Conservation (phyloP, 768 basidiomycete species). For the Leccinum obscurum region DNA sequence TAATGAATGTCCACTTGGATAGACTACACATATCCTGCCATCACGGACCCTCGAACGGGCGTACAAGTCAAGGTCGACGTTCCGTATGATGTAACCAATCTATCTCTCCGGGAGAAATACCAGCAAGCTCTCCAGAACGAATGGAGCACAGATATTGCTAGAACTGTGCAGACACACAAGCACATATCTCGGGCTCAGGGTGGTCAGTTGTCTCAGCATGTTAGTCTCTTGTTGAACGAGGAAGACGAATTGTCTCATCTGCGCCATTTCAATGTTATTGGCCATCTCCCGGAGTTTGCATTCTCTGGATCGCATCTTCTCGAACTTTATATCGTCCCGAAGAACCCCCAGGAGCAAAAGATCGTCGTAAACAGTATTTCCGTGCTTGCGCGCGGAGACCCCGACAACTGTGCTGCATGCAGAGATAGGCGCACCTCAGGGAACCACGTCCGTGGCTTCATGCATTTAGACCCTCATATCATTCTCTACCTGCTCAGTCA, state of each 20-base stretch:
- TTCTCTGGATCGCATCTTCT: conserved; percentile 21
- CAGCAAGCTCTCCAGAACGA: conserved; percentile 5
- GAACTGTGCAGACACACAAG: background rate
- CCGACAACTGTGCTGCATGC: conserved; percentile 13
- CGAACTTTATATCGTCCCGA: conserved; percentile 17
- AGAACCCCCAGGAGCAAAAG: background rate
- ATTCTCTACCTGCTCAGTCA: conserved; percentile 13
- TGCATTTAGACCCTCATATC: conserved; percentile 16
- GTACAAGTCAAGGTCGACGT: conserved; percentile 8
- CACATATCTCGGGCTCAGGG: background rate
- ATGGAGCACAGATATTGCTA: background rate
- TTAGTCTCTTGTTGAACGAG: conserved; percentile 8
- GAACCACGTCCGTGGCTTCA: conserved; percentile 15
- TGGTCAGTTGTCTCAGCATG: background rate
- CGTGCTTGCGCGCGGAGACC: conserved; percentile 11
- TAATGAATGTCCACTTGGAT: background rate
- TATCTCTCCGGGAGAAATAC: conserved; percentile 7
- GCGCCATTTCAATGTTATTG: conserved; percentile 12
- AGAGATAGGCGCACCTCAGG: conserved; percentile 11
- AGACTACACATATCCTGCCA: conserved; percentile 25
- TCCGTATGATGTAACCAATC: conserved; percentile 7
- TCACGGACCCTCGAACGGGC: conserved; percentile 8
- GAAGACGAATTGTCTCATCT: background rate
- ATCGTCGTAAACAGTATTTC: conserved; percentile 17
- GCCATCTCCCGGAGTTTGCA: conserved; percentile 17